Percentiles rank a stretch among this genome's conserved stretches.
These are phyloP conservation scores for Raffaelea arxii DNA, from an alignment of 2,329 filamentous ascomycete genomes.

Conservation along the genomic window DNA sequence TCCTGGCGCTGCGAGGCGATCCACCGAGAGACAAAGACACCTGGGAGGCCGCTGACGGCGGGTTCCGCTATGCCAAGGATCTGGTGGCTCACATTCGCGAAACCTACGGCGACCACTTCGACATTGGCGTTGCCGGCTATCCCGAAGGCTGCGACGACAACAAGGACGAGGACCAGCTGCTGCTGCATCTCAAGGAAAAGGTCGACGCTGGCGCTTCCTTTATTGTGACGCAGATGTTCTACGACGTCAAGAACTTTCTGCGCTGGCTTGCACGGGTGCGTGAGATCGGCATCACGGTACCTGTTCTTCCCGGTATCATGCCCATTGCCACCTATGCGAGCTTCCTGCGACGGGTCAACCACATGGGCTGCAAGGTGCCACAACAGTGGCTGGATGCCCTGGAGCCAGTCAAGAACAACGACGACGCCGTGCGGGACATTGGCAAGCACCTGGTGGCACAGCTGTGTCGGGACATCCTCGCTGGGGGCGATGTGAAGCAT, in stretches of 20 bases:
- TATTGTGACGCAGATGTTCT: constrained; percentile 99
- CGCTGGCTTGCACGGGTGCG: constrained; percentile 83
- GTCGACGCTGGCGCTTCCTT: constrained; percentile 89
- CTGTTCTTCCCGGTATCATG: constrained; percentile 81
- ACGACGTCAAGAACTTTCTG: constrained; percentile 92
- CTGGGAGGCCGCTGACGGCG: constrained; percentile 79
- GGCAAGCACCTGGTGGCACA: constrained; percentile 80
- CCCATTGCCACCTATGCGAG: constrained; percentile 92
- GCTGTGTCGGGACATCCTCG: constrained; percentile 79
- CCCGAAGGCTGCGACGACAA: constrained; percentile 94
- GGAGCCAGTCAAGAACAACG: constrained; percentile 94
- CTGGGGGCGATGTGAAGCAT: constrained; percentile 66
- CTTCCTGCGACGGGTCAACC: constrained; percentile 80
- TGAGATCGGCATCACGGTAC: constrained; percentile 62
- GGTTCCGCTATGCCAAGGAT: constrained; percentile 88
- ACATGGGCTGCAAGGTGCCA: constrained; percentile 81
- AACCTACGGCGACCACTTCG: constrained; percentile 80
- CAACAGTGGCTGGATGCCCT: constrained; percentile 69
- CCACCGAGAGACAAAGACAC: constrained; percentile 88
- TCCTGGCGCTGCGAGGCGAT: constrained; percentile 85
- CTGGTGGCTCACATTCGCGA: constrained; percentile 67
- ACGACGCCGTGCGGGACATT: constrained; percentile 81
- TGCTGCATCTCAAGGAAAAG: constrained; percentile 94
- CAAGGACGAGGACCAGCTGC: constrained; percentile 70
- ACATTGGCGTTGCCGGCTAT: constrained; percentile 95